Evolutionary conservation across 768 basidiomycete genomes (phyloP), one percentile per base, ranked within the genome.

Genomic region (Russula foetens): DNA sequence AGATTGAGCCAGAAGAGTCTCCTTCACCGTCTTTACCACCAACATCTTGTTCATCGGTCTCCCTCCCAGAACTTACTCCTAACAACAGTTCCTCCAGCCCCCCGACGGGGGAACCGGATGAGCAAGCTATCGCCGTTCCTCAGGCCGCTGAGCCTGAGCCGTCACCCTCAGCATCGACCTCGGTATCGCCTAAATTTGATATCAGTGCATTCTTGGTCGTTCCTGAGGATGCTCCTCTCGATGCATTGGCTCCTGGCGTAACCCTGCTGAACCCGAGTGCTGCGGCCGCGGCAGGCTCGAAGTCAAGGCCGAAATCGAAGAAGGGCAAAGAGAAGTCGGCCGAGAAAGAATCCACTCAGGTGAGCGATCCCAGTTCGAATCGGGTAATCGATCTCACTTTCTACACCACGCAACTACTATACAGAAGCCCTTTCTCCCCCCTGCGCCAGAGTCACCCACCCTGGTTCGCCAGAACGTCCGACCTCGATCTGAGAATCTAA

Each of bases 71-170:
- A 1, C 64, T 68, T 31, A 67, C 61, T 26, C 67, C 67, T 5
- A 68, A 68, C 47, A 59, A 60, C 44, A 68, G 64, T 52, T 67
- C 66, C 14, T 67, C 67, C n/a, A 68, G 67, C 31, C 67, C 67
- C 31, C 67, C 67, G 14, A 48, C 52, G 15, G 64, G 58, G 46
- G 61, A 62, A 23, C 43, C 11, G 2, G 66, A 67, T 14, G 61
- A 66, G 23, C 56, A 58, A 11, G 50, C 52, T 43, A 15, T 14
- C 17, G 38, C 19, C 17, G 38, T 26, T 23, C 4, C 29, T 35
- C 56, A 39, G 31, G 51, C 29, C 29, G 24, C 39, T 7, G 61
- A 58, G 29, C 33, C 39, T 7, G 61, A 58, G 29, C 33, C 56
- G 19, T 47, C 60, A 19, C 44, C 47, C 48, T 47, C n/a, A 39